These are phyloP conservation scores for Funneliformis caledonium DNA, from an alignment of 371 early-diverging fungal genomes.

Conservation along the genomic window DNA sequence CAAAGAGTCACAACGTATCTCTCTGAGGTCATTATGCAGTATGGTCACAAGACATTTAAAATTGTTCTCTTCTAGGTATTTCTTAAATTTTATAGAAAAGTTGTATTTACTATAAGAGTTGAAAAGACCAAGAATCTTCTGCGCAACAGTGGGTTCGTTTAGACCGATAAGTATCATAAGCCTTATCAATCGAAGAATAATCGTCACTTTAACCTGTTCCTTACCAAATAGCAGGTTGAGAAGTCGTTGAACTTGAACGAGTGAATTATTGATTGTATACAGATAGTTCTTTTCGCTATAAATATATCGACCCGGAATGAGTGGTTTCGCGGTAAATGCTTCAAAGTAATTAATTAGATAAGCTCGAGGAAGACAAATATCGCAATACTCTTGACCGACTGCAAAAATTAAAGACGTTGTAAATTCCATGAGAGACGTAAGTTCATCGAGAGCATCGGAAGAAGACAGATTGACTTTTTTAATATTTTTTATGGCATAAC, in stretches of 20 bases:
- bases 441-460: constrained; percentile 20
- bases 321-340: not conserved
- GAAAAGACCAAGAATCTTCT: not conserved
- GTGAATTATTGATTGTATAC: not conserved
- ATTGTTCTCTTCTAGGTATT: not conserved
- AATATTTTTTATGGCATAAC: constrained; percentile 11
- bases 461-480: constrained; percentile 2
- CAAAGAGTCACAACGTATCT: constrained; percentile 11
- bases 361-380: constrained; percentile 29
- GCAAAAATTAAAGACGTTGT: constrained; percentile 23
- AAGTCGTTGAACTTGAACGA: constrained; percentile 16
- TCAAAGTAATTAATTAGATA: constrained; percentile 7
- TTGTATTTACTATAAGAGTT: not conserved
- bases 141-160: constrained; percentile 8
- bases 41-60: not conserved
- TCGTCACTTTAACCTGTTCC: not conserved
- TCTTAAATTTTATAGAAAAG: not conserved
- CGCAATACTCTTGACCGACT: constrained; percentile 29
- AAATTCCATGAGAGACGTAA: constrained; percentile 25
- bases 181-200: constrained; percentile 25
- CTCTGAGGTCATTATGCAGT: constrained; percentile 10
- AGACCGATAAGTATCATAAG: constrained; percentile 16
- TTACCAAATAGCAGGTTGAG: not conserved
- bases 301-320: not conserved
- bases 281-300: not conserved